These are phyloP conservation scores for Diaporthe sp. DNA, from an alignment of 2,329 filamentous ascomycete species.

Conservation along the genomic window DNA sequence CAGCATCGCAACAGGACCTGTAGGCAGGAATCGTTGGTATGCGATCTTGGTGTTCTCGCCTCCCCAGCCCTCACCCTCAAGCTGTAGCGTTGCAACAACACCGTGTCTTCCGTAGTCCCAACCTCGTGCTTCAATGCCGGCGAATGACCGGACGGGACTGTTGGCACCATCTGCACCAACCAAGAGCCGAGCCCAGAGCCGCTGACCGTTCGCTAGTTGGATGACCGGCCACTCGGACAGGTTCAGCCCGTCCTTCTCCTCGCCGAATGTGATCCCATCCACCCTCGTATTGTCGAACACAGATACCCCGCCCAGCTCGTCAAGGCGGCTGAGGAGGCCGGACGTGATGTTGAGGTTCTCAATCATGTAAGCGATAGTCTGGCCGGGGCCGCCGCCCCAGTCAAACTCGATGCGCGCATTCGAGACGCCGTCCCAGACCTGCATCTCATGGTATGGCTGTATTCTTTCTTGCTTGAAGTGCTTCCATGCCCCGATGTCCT, in stretches of 20 bases:
- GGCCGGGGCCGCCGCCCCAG: slow-evolving; percentile 68
- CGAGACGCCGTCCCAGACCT: slow-evolving; percentile 96
- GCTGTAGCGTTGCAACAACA: slow-evolving; percentile 87
- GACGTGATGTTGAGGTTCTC: slow-evolving; percentile 93
- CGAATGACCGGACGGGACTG: slow-evolving; percentile 91
- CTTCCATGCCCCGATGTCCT: slow-evolving; percentile 87
- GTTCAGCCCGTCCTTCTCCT: slow-evolving; percentile 77
- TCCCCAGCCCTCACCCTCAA: slow-evolving; percentile 73
- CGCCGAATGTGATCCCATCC: slow-evolving; percentile 82
- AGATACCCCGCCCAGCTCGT: slow-evolving; percentile 77
- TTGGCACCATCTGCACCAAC: slow-evolving; percentile 96
- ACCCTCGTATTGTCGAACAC: slow-evolving; percentile 85
- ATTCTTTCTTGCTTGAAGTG: slow-evolving; percentile 81
- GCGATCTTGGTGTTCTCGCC: slow-evolving; percentile 77
- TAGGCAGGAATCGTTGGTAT: slow-evolving; percentile 95
- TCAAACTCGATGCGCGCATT: slow-evolving; percentile 92
- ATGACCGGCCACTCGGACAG: slow-evolving; percentile 91
- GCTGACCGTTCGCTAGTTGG: slow-evolving; percentile 75
- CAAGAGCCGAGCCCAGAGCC: slow-evolving; percentile 84
- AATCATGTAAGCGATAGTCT: slow-evolving; percentile 93
- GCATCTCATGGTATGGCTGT: slow-evolving; percentile 95
- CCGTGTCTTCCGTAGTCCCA: slow-evolving; percentile 96
- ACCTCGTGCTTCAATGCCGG: slow-evolving; percentile 85
- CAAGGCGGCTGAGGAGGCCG: slow-evolving; percentile 79
- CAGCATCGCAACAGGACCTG: slow-evolving; percentile 91